These are phyloP conservation scores for Lasiosphaeria hispida DNA, from an alignment of 495 filamentous ascomycete genomes.

Conservation along the genomic window DNA sequence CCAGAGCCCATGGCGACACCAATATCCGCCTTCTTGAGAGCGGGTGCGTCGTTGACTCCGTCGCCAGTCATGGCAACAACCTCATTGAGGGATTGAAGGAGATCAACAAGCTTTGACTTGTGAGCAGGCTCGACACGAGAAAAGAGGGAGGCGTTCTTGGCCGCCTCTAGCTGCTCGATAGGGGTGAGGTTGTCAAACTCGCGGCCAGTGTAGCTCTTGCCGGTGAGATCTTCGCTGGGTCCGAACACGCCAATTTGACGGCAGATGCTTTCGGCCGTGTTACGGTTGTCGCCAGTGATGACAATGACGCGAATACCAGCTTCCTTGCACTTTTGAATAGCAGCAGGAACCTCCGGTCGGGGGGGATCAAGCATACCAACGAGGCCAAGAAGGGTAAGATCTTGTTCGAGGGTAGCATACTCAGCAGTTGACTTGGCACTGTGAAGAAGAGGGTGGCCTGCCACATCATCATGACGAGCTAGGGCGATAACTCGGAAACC, in stretches of 20 bases:
- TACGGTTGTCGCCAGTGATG: slow-evolving; percentile 96
- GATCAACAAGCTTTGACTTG: slow-evolving; percentile 94
- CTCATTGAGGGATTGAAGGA: slow-evolving; percentile 87
- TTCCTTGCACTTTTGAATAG: slow-evolving; percentile 83
- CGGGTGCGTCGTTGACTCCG: slow-evolving; percentile 98
- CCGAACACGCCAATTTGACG: slow-evolving; percentile 95
- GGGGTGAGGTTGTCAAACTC: slow-evolving; percentile 88
- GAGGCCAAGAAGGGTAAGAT: slow-evolving; percentile 89
- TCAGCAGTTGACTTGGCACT: slow-evolving; percentile 78
- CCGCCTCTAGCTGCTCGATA: slow-evolving; percentile 74
- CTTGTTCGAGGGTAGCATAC: slow-evolving; percentile 83
- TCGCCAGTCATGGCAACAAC: slow-evolving; percentile 99
- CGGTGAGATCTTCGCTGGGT: slow-evolving; percentile 72
- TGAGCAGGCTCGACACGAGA: slow-evolving; percentile 95
- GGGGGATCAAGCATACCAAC: slow-evolving; percentile 98
- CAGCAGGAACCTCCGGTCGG: slow-evolving; percentile 83
- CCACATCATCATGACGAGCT: slow-evolving; percentile 72
- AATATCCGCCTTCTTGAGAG: slow-evolving; percentile 97
- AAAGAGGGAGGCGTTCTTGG: slow-evolving; percentile 84
- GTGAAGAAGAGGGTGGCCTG: slow-evolving; percentile 63
- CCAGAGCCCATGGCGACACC: slow-evolving; percentile 99
- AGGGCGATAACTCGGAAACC: slow-evolving; percentile 95
- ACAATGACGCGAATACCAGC: slow-evolving; percentile 97
- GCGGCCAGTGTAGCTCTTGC: slow-evolving; percentile 93
- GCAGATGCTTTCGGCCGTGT: slow-evolving; percentile 97